Evolutionary conservation across 495 filamentous ascomycete genomes (phyloP), one percentile per base, ranked within the genome.

Genomic region (Hypoxylon lenormandii): DNA sequence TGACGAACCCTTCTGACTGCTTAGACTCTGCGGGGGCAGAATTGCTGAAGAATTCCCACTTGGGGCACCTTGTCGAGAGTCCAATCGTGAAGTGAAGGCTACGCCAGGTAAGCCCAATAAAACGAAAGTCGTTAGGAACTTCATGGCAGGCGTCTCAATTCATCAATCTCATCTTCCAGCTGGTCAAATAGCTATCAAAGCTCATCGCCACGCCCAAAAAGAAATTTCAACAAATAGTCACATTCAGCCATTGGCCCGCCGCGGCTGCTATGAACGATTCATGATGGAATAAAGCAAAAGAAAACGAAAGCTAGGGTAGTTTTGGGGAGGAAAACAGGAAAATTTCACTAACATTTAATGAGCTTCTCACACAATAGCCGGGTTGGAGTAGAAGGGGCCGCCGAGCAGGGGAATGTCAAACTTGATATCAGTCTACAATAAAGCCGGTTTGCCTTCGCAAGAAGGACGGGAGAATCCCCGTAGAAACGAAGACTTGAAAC

Each of bases 101-200:
- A 66, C 68, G 16, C 68, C 68, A 59, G 62, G 68, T 71, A 71
- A 59, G 61, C 62, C 62, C 21, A 71, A 49, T 54, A 71, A 55
- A 33, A 66, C 51, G 12, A 66, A 49, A 3, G 16, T 38, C 57
- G 12, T 62, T 8, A 30, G 21, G 59, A 66, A 50, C 63, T 50
- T 66, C 68, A 66, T 71, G 42, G 60, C 42, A 30, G 52, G 12
- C 68, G 55, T 58, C 38, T 64, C 60, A 37, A 43, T 12, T 49
- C 46, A 52, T 60, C 18, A 58, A 59, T 70, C 55, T 48, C 56
- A 65, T 47, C 48, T 33, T 26, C 30, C 67, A 48, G 62, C 68
- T 62, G 38, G 46, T 52, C 45, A 23, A 45, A 30, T 33, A 56
- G 52, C 57, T 60, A 30, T 66, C 56, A 48, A 66, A 66, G 57